A percentile compares a stretch with the other conserved stretches of the same genome.
Conservation (phyloP, 768 basidiomycete genomes). For the Phylloporus rhodoxanthus region DNA sequence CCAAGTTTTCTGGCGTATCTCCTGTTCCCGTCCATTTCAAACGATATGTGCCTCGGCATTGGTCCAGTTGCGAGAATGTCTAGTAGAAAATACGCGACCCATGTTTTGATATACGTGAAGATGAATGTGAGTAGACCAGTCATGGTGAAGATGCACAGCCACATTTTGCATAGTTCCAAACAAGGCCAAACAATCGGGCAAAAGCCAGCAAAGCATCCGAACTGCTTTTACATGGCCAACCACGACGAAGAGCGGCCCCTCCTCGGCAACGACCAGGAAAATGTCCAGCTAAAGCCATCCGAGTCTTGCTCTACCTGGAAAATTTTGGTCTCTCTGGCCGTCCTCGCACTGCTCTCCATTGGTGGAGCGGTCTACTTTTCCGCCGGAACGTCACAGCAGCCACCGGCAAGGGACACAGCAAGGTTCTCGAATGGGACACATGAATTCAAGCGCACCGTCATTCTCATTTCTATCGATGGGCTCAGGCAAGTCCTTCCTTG, state of each 20-base stretch:
- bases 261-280: slow-evolving; percentile 13
- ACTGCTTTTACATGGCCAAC: not conserved
- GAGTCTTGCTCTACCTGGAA: slow-evolving; percentile 5
- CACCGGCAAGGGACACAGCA: slow-evolving; percentile 7
- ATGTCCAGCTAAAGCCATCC: not conserved
- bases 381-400: not conserved
- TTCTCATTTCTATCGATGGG: slow-evolving; percentile 86
- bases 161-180: slow-evolving; percentile 10
- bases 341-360: slow-evolving; percentile 12
- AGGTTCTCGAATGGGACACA: slow-evolving; percentile 78
- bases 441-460: slow-evolving; percentile 70
- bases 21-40: slow-evolving; percentile 97
- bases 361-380: slow-evolving; percentile 11
- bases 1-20: slow-evolving; percentile 73
- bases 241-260: slow-evolving; percentile 27
- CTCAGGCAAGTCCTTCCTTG: slow-evolving; percentile 46
- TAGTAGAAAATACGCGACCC: slow-evolving; percentile 44
- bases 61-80: slow-evolving; percentile 74
- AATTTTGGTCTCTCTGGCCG: slow-evolving; percentile 7
- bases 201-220: not conserved
- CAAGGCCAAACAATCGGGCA: not conserved
- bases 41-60: slow-evolving; percentile 83
- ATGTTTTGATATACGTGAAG: slow-evolving; percentile 16
- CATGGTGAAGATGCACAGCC: slow-evolving; percentile 16
- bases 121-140: not conserved